Evolutionary conservation across 2,329 filamentous ascomycete genomes (phyloP), one percentile per base, ranked within the genome.

Genomic region (Aureobasidium namibiae): DNA sequence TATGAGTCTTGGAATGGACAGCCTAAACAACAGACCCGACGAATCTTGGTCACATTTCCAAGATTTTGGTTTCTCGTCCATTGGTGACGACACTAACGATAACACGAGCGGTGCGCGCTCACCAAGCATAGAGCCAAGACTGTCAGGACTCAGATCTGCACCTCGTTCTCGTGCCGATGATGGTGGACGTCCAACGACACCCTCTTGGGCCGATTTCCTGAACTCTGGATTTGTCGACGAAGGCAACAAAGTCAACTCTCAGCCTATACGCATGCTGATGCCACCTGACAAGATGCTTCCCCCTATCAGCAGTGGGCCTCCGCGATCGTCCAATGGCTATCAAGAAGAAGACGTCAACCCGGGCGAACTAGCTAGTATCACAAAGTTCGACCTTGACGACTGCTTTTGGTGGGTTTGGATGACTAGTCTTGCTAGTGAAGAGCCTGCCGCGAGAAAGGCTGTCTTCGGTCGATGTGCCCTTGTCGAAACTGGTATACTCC

Each of bases 371-470:
- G 94, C 94, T 31, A 97, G 91, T 70, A 96, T 99, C 68, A 88
- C 83, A 24, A 82, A 82, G 38, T 83, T 97, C 60, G 87, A 94
- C 63, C 79, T 99, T 5, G 94, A 99, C 67, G 92, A 97, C 71
- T 88, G 91, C 1, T 99, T 99, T 73, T 99, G 94, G 94, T 97
- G 94, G 92, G 94, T 97, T 4, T 99, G 94, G 94, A 97, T 99
- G 81, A 95, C 85, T 66, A 97, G 92, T 78, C 77, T 99, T 67
- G 91, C 92, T 1, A 88, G 86, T 0, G 94, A 99, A 68, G 94
- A 99, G 75, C 89, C 92, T 0, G 74, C 85, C 0, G 82, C 87
- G 48, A 85, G 94, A 62, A 99, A 99, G 71, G 87, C 92, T 6
- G 90, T 92, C 0, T 99, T 99, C 71, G 94, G 94, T 38, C 83